Evolutionary conservation across 2,329 filamentous ascomycete species (phyloP).

Genomic region (Lachnellula arida): DNA sequence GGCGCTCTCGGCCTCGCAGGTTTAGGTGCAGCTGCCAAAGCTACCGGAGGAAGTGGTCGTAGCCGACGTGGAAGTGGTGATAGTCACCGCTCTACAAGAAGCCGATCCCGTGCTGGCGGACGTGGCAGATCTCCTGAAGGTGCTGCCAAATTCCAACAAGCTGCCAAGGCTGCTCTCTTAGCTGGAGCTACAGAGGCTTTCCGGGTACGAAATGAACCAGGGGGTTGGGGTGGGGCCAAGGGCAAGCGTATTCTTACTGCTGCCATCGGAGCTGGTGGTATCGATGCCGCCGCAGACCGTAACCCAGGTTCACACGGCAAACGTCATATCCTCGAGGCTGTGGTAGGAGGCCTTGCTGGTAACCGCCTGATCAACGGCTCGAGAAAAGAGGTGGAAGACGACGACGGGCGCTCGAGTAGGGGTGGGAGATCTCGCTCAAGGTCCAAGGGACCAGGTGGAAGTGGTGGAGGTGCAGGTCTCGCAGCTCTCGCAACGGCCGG

Average conservation of each 20-base stretch:
- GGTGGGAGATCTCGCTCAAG: slow-evolving; percentile 63
- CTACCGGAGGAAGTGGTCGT: slow-evolving; percentile 45
- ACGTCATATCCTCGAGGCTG: slow-evolving; percentile 78
- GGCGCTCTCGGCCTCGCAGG: slow-evolving; percentile 58
- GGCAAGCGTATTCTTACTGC: slow-evolving; percentile 88
- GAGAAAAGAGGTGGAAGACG: slow-evolving; percentile 51
- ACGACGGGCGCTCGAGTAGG: slow-evolving; percentile 44
- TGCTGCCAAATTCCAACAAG: slow-evolving; percentile 69
- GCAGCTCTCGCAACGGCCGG: slow-evolving; percentile 60
- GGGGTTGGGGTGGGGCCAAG: slow-evolving; percentile 86
- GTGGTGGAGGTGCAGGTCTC: slow-evolving; percentile 47
- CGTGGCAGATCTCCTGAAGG: slow-evolving; percentile 45
- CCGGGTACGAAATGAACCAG: slow-evolving; percentile 81
- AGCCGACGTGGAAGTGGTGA: slow-evolving; percentile 36
- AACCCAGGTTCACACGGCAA: slow-evolving; percentile 71
- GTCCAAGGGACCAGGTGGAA: slow-evolving; percentile 37
- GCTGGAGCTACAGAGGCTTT: slow-evolving; percentile 91
- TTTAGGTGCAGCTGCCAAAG: slow-evolving; percentile 57
- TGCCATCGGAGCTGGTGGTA: slow-evolving; percentile 77
- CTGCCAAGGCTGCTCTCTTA: slow-evolving; percentile 83
- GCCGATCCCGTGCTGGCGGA: slow-evolving; percentile 46
- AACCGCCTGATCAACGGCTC: slow-evolving; percentile 83
- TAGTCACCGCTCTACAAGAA: slow-evolving; percentile 39
- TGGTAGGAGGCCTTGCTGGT: slow-evolving; percentile 81
- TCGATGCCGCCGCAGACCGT: slow-evolving; percentile 67